These are phyloP conservation scores for Phascolomyces articulosus DNA, from an alignment of 371 early-diverging fungal species.

Conservation along the genomic window DNA sequence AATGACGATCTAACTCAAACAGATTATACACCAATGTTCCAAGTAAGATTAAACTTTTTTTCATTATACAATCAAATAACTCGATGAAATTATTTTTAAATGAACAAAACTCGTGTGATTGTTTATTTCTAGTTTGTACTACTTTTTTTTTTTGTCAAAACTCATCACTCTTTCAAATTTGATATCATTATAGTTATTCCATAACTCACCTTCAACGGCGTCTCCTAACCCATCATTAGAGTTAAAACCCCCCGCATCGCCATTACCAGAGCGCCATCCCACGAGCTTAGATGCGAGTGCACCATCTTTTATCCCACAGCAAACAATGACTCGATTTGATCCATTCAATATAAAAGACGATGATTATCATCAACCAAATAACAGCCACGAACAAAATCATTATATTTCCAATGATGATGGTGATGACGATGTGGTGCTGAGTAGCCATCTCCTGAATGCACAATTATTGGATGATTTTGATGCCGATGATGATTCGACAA, in stretches of 20 bases:
- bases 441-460: slow-evolving; percentile 14
- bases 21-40: background rate
- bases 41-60: slow-evolving; percentile 3
- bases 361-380: background rate
- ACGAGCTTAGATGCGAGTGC: slow-evolving; percentile 5
- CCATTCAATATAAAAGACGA: slow-evolving; percentile 11
- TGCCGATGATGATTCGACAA: slow-evolving; percentile 3
- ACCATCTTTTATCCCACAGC: slow-evolving; percentile 11
- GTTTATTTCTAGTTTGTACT: no score
- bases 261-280: slow-evolving; percentile 13
- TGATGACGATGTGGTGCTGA: slow-evolving; percentile 17
- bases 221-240: slow-evolving; percentile 14
- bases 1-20: slow-evolving; percentile 8
- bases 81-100: no score
- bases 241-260: slow-evolving; percentile 11
- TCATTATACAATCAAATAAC: no score
- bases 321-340: slow-evolving; percentile 1
- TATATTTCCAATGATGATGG: slow-evolving; percentile 7
- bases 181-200: background rate
- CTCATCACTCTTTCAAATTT: no score
- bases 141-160: no score
- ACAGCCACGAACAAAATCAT: slow-evolving; percentile 1
- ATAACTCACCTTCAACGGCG: slow-evolving; percentile 1
- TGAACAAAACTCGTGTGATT: no score
- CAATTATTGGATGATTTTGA: slow-evolving; percentile 25